These are phyloP conservation scores for Leccinellum albellum DNA, from an alignment of 768 basidiomycete species.

Conservation along the genomic window DNA sequence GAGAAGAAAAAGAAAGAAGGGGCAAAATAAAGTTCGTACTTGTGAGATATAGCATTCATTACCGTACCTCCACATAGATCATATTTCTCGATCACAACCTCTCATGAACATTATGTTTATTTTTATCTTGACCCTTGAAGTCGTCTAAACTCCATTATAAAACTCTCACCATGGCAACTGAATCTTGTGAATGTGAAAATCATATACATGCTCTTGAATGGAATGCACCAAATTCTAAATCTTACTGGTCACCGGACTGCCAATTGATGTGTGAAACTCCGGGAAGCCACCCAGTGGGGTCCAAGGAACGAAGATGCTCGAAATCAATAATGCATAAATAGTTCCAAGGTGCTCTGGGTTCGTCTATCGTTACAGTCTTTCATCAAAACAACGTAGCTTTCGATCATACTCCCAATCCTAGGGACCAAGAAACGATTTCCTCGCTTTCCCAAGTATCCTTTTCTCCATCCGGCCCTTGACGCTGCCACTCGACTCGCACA, in stretches of 20 bases:
- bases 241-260: not conserved
- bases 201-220: not conserved
- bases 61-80: not conserved
- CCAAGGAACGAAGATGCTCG: not conserved
- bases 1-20: not conserved
- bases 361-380: not conserved
- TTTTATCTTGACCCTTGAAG: not conserved
- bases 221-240: not conserved
- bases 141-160: not conserved
- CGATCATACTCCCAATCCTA: constrained; percentile 18
- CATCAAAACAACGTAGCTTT: not conserved
- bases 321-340: not conserved
- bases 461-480: constrained; percentile 6
- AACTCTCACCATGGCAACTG: not conserved
- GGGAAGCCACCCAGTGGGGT: not conserved
- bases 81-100: not conserved
- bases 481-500: constrained; percentile 26
- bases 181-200: not conserved
- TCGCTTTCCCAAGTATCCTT: constrained; percentile 29
- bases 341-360: no score
- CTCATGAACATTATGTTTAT: not conserved
- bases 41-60: not conserved
- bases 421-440: constrained; percentile 24
- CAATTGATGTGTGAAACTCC: not conserved
- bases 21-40: not conserved